Base-by-base conservation (phyloP, 176 grass and related monocot species). In the Calamus simplicifolius region DNA sequence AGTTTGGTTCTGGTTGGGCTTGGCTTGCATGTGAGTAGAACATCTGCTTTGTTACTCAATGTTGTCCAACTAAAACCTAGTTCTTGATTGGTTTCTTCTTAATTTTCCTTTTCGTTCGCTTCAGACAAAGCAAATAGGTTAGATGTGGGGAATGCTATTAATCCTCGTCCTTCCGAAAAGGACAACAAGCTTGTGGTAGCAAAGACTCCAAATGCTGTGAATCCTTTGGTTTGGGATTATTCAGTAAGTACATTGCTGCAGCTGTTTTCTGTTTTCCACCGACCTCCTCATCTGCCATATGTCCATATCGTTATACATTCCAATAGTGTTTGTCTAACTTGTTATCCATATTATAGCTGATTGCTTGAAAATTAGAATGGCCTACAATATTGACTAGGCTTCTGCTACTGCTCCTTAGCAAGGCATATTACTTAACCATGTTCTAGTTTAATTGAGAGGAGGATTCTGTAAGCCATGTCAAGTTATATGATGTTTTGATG, bases 1-100 rank as follows among this genome's bases (percentile, higher is more conserved):
- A 97, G 50, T 97, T 88, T 64, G 87, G 93, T 67, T 91, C 93
- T 80, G 93, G 87, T 63, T 97, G 93, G 93, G 81, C 79, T 69
- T 91, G 93, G 93, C 87, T 97, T 73, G 82, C 72, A 16, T 88
- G 93, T 92, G 49, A 85, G 93, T 88, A 31, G n/a, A 10, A 64
- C 29, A 61, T 52, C 35, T 54, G 15, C 25, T 13, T 29, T 7
- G n/a, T 67, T 53, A 16, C 16, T 54, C 3, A 25, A 38, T 3
- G 18, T 5, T 28, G 1, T 43, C 35, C 35, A 10, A 13, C 10
- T 43, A 13, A 43, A 43, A 12, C 35, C 2, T 12, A 12, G 0
- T 43, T 10, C 10, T 43, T 2, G 35, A 43, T 43, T 43, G 35
- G 35, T 43, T 7, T 78, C 16, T 79, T 69, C 30, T 35, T 49